Percentiles rank a stretch among this genome's conserved stretches.
phyloP scores from a whole-genome alignment of 768 basidiomycete species.

The Amanita fuliginea region DNA sequence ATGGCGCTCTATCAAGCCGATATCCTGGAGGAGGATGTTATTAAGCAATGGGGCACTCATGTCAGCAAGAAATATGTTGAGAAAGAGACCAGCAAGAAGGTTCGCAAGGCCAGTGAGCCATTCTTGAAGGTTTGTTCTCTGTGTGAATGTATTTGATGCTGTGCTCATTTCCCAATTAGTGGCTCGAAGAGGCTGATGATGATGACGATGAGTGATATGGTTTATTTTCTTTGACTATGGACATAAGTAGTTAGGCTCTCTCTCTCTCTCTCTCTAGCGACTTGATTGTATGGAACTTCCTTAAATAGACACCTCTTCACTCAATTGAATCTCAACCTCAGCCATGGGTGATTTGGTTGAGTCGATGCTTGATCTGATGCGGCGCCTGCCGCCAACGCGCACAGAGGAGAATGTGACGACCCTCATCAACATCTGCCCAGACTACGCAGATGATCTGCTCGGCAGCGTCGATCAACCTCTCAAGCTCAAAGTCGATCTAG shows the following conservation, averaged over 20 bases:
- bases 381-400: constrained; percentile 86
- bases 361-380: constrained; percentile 91
- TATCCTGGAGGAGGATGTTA: constrained; percentile 83
- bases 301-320: neutral
- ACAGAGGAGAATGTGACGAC: constrained; percentile 81
- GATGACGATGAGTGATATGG: constrained; percentile 23
- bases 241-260: neutral
- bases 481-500: constrained; percentile 66
- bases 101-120: constrained; percentile 89
- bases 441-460: constrained; percentile 90
- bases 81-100: constrained; percentile 90
- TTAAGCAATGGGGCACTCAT: constrained; percentile 90
- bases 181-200: constrained; percentile 84
- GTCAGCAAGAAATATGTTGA: constrained; percentile 96
- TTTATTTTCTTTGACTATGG: neutral
- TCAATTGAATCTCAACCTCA: neutral
- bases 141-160: neutral
- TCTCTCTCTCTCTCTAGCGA: too few species aligned
- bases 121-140: constrained; percentile 68
- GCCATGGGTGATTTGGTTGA: constrained; percentile 72
- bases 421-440: constrained; percentile 77
- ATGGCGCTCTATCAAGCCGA: constrained; percentile 93
- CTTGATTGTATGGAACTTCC: too few species aligned
- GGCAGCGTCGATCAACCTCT: constrained; percentile 94
- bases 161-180: constrained; percentile 27